phyloP scores from a whole-genome alignment of 2,329 filamentous ascomycete genomes.

The Penicillium sp. region DNA sequence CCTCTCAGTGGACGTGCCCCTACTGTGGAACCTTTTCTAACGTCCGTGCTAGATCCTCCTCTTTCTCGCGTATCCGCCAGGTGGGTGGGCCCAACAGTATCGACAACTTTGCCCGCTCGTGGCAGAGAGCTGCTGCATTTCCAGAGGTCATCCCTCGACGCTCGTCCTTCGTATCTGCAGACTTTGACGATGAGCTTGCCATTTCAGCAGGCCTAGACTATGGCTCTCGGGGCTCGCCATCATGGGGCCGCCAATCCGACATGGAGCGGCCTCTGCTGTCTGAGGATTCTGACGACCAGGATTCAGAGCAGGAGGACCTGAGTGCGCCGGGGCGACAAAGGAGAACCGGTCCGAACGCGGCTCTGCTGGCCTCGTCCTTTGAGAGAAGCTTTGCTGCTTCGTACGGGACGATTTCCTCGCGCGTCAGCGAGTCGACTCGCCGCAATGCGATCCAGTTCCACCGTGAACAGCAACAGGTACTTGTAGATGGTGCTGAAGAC shows the following conservation, averaged over 20 bases:
- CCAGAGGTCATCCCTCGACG: conserved; percentile 81
- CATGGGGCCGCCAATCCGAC: conserved; percentile 35
- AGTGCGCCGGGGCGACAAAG: conserved; percentile 20
- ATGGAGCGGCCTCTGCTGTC: conserved; percentile 35
- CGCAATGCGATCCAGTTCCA: conserved; percentile 58
- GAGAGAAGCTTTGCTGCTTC: conserved; percentile 71
- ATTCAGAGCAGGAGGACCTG: conserved; percentile 16
- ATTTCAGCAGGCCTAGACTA: conserved; percentile 27
- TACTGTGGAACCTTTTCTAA: conserved; percentile 7
- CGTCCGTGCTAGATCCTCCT: conserved; percentile 36
- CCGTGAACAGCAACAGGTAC: conserved; percentile 57
- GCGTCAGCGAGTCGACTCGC: conserved; percentile 60
- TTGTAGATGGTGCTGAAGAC: conserved; percentile 53
- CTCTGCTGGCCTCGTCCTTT: conserved; percentile 57
- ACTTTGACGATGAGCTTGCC: conserved; percentile 52
- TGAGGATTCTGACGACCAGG: conserved; percentile 35
- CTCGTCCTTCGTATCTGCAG: conserved; percentile 70
- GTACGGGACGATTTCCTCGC: conserved; percentile 62
- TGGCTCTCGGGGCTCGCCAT: conserved; percentile 27
- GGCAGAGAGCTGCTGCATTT: conserved; percentile 88
- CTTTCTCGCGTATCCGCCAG: conserved; percentile 58
- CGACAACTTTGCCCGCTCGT: conserved; percentile 88
- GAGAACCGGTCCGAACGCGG: conserved; percentile 23
- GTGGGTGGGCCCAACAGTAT: conserved; percentile 92
- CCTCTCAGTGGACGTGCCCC: background rate